Evolutionary conservation across 2,329 filamentous ascomycete genomes (phyloP).

Genomic region (Stagonosporopsis rhizophila): DNA sequence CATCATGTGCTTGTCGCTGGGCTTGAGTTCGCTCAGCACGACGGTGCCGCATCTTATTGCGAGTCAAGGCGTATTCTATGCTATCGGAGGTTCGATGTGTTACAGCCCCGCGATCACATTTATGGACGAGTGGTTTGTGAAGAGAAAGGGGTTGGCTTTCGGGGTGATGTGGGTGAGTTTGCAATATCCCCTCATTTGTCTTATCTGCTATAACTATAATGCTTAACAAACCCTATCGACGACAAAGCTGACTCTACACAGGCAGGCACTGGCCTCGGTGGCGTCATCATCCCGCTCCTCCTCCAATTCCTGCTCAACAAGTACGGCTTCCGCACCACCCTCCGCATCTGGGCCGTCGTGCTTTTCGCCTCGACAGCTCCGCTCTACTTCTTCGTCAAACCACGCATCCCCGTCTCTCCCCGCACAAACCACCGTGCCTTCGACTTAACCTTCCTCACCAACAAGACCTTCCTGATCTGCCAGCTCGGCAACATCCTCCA

Average conservation of each 20-base stretch:
- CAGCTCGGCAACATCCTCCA: conserved; percentile 47
- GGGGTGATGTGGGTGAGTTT: conserved; percentile 64
- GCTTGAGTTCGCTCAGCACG: conserved; percentile 58
- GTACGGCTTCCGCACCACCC: conserved; percentile 53
- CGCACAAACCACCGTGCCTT: conserved; percentile 27
- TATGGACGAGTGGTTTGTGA: conserved; percentile 69
- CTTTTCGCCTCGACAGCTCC: conserved; percentile 41
- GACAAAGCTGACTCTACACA: neutral
- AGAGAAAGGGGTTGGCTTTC: conserved; percentile 65
- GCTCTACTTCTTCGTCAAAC: conserved; percentile 42
- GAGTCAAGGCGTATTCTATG: conserved; percentile 69
- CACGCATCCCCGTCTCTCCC: conserved; percentile 37
- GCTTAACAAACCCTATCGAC: too few relatives aligned
- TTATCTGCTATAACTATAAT: too few relatives aligned
- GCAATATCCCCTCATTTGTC: too few relatives aligned
- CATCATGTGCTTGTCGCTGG: conserved; percentile 45
- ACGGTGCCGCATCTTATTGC: conserved; percentile 63
- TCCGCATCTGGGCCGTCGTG: conserved; percentile 49
- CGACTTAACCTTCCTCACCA: conserved; percentile 41
- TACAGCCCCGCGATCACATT: conserved; percentile 66
- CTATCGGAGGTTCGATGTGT: conserved; percentile 62
- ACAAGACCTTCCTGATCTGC: conserved; percentile 42
- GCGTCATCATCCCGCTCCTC: conserved; percentile 54
- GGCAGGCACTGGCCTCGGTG: conserved; percentile 52
- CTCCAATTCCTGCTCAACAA: conserved; percentile 49